These are phyloP conservation scores for Colletotrichum euphorbiae DNA, from an alignment of 2,329 filamentous ascomycete species.

Conservation along the genomic window DNA sequence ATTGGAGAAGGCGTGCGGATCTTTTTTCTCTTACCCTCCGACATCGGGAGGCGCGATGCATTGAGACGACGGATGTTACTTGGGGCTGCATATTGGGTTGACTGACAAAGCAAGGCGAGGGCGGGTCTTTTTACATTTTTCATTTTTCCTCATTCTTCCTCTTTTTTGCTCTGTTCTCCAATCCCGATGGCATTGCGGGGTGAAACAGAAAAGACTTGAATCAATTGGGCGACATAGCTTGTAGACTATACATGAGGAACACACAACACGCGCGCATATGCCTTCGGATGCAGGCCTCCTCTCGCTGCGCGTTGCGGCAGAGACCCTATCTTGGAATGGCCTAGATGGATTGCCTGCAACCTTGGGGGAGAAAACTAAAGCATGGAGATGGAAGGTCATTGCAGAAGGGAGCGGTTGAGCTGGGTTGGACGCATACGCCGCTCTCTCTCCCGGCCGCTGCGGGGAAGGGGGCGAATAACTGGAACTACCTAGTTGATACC, in stretches of 20 bases:
- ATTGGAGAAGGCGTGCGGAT: conserved; percentile 30
- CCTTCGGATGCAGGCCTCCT: conserved; percentile 3
- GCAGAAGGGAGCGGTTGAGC: conserved; percentile 7
- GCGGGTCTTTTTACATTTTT: conserved; percentile 13
- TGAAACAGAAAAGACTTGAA: conserved; percentile 21
- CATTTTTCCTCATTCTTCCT: background rate
- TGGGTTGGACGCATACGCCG: conserved; percentile 21
- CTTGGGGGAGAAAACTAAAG: background rate
- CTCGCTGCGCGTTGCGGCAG: too few relatives aligned
- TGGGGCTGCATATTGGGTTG: conserved; percentile 33
- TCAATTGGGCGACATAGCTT: conserved; percentile 23
- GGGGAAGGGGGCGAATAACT: too few relatives aligned
- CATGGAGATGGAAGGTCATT: background rate
- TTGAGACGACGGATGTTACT: conserved; percentile 30
- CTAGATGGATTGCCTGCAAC: too few relatives aligned
- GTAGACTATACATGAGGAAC: conserved; percentile 31
- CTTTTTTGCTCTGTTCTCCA: background rate
- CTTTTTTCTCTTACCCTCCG: conserved; percentile 18
- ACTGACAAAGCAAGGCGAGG: conserved; percentile 32
- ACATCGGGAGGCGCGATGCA: conserved; percentile 5
- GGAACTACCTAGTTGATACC: conserved; percentile 14
- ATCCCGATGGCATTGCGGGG: conserved; percentile 35
- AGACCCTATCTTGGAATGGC: too few relatives aligned
- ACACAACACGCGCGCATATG: background rate
- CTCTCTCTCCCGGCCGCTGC: background rate